Percentiles rank a stretch among this genome's conserved stretches.
These are phyloP conservation scores for Tillandsia fasciculata DNA, from an alignment of 176 grass and related monocot genomes.

Conservation along the genomic window DNA sequence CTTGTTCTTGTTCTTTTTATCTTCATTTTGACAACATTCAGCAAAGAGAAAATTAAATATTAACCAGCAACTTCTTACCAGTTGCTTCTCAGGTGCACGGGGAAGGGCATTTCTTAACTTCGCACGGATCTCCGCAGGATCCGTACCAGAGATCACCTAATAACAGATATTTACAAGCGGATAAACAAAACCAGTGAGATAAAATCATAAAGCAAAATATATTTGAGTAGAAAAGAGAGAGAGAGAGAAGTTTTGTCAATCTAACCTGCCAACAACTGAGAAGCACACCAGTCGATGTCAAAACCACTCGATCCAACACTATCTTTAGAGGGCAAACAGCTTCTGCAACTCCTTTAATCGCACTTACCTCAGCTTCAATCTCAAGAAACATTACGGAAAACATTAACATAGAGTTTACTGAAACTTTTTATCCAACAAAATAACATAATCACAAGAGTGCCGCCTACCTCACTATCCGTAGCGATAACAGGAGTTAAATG, in stretches of 20 bases:
- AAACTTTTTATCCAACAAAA: neutral
- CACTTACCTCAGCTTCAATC: constrained; percentile 74
- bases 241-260: constrained; percentile 2
- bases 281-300: constrained; percentile 95
- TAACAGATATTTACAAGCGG: constrained; percentile 10
- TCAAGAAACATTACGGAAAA: constrained; percentile 43
- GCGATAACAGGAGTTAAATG: constrained; percentile 53
- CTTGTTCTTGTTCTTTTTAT: neutral
- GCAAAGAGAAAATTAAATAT: neutral
- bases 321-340: constrained; percentile 66
- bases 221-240: constrained; percentile 24
- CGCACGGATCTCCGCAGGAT: constrained; percentile 69
- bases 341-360: constrained; percentile 43
- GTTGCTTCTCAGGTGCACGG: constrained; percentile 76
- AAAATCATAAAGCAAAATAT: neutral
- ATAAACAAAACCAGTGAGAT: neutral
- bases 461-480: constrained; percentile 53
- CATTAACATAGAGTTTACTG: constrained; percentile 17
- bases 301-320: constrained; percentile 73
- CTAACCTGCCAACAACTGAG: constrained; percentile 93
- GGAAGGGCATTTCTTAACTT: constrained; percentile 79
- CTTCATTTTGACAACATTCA: neutral
- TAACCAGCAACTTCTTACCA: constrained; percentile 33
- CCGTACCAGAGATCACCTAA: constrained; percentile 79
- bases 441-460: neutral